These are phyloP conservation scores for Phoenix dactylifera DNA, from an alignment of 176 grass and related monocot species.

Conservation along the genomic window DNA sequence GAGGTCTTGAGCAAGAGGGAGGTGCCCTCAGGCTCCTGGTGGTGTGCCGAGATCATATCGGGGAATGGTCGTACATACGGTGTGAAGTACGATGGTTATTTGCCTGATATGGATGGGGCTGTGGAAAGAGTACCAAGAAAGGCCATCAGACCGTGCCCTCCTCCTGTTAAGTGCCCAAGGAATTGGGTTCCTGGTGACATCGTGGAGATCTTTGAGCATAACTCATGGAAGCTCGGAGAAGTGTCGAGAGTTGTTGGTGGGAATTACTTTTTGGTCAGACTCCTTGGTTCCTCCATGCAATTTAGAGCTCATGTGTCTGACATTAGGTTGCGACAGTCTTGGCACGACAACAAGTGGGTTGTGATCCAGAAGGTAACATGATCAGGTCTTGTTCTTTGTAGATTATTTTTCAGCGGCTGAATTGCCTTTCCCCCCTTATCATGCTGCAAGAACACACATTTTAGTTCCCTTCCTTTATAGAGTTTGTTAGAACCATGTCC, in stretches of 20 bases:
- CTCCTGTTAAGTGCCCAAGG: neutral
- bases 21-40: slow-evolving; percentile 31
- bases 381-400: no score
- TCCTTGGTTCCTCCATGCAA: slow-evolving; percentile 20
- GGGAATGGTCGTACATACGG: slow-evolving; percentile 63
- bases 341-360: slow-evolving; percentile 33
- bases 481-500: no score
- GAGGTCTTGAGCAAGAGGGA: slow-evolving; percentile 36
- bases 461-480: no score
- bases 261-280: slow-evolving; percentile 28
- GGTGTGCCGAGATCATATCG: slow-evolving; percentile 37
- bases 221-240: slow-evolving; percentile 42
- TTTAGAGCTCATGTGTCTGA: neutral
- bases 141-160: slow-evolving; percentile 38
- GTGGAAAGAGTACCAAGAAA: slow-evolving; percentile 36
- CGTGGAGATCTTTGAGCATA: slow-evolving; percentile 35
- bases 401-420: no score
- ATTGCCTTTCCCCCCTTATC: no score
- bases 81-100: slow-evolving; percentile 24
- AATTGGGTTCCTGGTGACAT: slow-evolving; percentile 36
- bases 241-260: slow-evolving; percentile 7
- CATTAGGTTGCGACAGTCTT: slow-evolving; percentile 13
- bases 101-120: neutral
- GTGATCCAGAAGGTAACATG: slow-evolving; percentile 33
- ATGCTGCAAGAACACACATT: no score